phyloP scores from a whole-genome alignment of 2,329 filamentous ascomycete species.

The Trichoderma sp. region DNA sequence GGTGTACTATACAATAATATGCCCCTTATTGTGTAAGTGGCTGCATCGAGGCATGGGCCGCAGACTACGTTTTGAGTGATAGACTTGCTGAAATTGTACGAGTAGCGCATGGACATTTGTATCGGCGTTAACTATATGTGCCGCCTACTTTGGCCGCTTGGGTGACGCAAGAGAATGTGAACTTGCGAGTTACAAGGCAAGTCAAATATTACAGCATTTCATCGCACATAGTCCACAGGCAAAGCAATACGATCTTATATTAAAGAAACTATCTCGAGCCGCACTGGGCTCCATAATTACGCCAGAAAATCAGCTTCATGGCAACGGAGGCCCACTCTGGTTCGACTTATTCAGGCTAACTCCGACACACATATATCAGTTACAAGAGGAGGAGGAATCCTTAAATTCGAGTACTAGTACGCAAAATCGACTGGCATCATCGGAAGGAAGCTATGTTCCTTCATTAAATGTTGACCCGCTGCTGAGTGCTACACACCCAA shows the following conservation, averaged over 20 bases:
- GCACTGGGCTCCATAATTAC: background rate
- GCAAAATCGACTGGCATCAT: background rate
- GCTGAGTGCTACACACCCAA: background rate
- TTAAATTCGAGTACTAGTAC: no score
- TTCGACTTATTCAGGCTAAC: slow-evolving; percentile 1
- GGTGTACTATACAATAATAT: slow-evolving; percentile 2
- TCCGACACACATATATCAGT: background rate
- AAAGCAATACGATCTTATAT: slow-evolving; percentile 2
- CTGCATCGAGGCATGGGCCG: no score
- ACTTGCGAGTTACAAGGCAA: background rate
- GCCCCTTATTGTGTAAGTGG: slow-evolving; percentile 2
- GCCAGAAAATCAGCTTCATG: background rate
- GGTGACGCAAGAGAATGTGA: slow-evolving; percentile 8
- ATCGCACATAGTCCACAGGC: background rate
- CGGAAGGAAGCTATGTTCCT: background rate
- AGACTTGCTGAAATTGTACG: background rate
- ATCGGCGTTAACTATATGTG: background rate
- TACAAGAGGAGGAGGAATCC: background rate
- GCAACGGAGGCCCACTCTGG: background rate
- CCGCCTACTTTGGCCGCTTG: slow-evolving; percentile 3
- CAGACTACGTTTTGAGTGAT: no score
- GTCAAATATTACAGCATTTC: slow-evolving; percentile 3
- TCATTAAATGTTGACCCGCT: background rate
- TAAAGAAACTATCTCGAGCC: background rate
- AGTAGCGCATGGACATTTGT: background rate